A percentile compares a stretch with the other conserved stretches of the same genome.
phyloP scores from a whole-genome alignment of 768 basidiomycete genomes.

The Pleurotus ostreatus region DNA sequence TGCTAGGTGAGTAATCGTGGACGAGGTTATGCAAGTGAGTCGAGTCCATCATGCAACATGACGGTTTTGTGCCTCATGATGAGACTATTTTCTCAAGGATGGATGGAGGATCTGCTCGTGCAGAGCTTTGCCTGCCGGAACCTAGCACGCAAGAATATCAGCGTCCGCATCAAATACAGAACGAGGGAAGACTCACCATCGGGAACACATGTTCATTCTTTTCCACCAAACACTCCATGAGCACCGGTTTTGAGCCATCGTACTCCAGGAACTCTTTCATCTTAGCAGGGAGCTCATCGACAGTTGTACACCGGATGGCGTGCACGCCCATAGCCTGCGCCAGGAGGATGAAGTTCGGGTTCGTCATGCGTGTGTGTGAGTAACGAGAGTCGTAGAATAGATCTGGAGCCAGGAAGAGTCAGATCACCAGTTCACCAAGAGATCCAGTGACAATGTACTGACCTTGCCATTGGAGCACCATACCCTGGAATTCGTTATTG shows the following conservation, averaged over 20 bases:
- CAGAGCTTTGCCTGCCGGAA: constrained; percentile 90
- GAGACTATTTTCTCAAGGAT: constrained; percentile 23
- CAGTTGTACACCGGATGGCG: constrained; percentile 69
- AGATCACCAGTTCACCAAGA: no score
- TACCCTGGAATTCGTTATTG: constrained; percentile 98
- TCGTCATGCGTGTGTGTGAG: constrained; percentile 93
- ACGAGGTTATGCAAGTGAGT: no score
- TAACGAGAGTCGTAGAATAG: constrained; percentile 97
- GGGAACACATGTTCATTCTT: constrained; percentile 87
- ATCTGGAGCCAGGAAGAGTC: constrained; percentile 35
- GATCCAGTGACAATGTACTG: constrained; percentile 13
- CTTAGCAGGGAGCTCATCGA: constrained; percentile 81
- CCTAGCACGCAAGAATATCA: constrained; percentile 34
- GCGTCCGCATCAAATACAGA: no score
- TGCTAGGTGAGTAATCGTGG: no score
- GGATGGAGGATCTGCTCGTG: constrained; percentile 89
- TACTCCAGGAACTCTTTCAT: constrained; percentile 99
- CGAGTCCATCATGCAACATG: no score
- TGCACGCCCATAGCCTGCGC: constrained; percentile 91
- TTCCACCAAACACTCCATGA: constrained; percentile 89
- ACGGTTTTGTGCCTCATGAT: constrained; percentile 12
- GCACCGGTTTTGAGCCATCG: constrained; percentile 77
- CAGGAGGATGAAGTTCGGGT: constrained; percentile 91
- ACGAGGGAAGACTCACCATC: constrained; percentile 50
- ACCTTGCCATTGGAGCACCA: constrained; percentile 99